phyloP scores from a whole-genome alignment of 2,329 filamentous ascomycete genomes.

The Cercospora zeae-maydis region DNA sequence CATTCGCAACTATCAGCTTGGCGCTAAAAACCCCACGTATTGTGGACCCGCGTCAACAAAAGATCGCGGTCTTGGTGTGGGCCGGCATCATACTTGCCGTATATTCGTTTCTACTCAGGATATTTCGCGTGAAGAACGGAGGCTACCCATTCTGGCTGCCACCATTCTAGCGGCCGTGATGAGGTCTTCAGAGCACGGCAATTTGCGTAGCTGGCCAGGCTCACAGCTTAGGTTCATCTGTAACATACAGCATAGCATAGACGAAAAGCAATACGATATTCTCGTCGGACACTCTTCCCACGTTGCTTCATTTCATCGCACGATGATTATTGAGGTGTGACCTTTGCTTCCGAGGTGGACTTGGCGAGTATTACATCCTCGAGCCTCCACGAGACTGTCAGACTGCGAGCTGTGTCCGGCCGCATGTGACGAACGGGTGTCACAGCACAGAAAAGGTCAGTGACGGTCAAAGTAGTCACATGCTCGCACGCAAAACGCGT shows the following conservation, averaged over 20 bases:
- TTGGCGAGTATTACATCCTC: not conserved
- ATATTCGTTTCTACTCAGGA: constrained; percentile 90
- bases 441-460: not conserved
- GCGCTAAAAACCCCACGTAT: constrained; percentile 92
- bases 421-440: not conserved
- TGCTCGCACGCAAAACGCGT: not conserved
- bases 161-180: constrained; percentile 61
- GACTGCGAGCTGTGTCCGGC: not conserved
- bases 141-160: constrained; percentile 93
- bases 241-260: not conserved
- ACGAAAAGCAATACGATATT: not conserved
- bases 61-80: constrained; percentile 78
- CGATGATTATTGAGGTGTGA: not conserved
- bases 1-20: constrained; percentile 87
- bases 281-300: not conserved
- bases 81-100: constrained; percentile 70
- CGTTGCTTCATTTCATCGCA: not conserved
- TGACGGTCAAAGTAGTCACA: not conserved
- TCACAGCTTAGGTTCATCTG: not conserved
- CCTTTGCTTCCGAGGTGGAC: not conserved
- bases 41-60: constrained; percentile 69
- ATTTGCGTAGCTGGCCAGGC: not conserved
- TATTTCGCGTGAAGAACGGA: constrained; percentile 92
- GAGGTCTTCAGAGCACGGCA: constrained; percentile 30
- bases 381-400: not conserved